phyloP scores from a whole-genome alignment of 768 basidiomycete genomes.

The Leccinum disarticulatum region DNA sequence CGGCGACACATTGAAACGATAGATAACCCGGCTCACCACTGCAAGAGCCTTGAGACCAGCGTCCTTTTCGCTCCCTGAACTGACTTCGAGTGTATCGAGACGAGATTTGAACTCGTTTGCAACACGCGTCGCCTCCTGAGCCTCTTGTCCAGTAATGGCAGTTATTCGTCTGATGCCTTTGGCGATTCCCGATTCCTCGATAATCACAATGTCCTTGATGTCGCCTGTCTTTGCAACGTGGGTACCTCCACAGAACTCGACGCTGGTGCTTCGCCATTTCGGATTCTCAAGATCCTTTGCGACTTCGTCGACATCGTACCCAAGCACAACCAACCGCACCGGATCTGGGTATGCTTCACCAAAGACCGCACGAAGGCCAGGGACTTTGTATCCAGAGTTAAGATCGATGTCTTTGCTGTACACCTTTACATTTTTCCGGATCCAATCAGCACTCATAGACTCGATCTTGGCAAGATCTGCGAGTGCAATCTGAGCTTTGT shows the following conservation, averaged over 20 bases:
- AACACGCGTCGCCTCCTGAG: constrained; percentile 71
- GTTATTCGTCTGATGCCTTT: constrained; percentile 96
- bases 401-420: constrained; percentile 85
- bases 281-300: constrained; percentile 81
- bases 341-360: constrained; percentile 98
- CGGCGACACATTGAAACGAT: neutral
- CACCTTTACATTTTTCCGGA: constrained; percentile 84
- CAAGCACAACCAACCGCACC: constrained; percentile 91
- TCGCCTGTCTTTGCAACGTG: constrained; percentile 97
- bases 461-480: constrained; percentile 84
- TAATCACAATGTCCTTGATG: constrained; percentile 94
- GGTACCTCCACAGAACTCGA: constrained; percentile 99
- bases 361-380: constrained; percentile 95
- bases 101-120: constrained; percentile 62
- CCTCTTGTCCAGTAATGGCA: constrained; percentile 94
- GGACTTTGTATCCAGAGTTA: constrained; percentile 75
- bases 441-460: constrained; percentile 82
- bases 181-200: constrained; percentile 95
- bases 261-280: constrained; percentile 87
- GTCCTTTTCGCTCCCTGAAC: constrained; percentile 81
- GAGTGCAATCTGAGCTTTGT: constrained; percentile 82
- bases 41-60: constrained; percentile 78
- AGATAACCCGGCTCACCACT: constrained; percentile 50
- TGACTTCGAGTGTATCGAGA: constrained; percentile 59
- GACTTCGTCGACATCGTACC: constrained; percentile 86